Percentiles rank a stretch among this genome's conserved stretches.
These are phyloP conservation scores for Lactarius hengduanensis DNA, from an alignment of 768 basidiomycete genomes.

Conservation along the genomic window DNA sequence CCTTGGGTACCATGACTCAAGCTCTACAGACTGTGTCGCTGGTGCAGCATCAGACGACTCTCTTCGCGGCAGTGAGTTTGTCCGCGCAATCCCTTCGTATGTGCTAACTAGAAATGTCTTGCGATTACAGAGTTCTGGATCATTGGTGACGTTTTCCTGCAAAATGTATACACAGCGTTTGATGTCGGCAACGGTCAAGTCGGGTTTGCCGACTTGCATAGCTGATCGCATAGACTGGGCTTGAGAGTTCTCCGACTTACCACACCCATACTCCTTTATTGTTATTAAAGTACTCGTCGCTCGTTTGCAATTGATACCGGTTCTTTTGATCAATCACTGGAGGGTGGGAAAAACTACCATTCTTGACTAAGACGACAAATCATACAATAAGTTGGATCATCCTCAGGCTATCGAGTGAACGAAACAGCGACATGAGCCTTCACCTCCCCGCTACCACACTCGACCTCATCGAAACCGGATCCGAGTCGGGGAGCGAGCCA, in stretches of 20 bases:
- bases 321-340: neutral
- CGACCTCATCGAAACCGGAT: conserved; percentile 2
- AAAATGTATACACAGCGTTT: conserved; percentile 16
- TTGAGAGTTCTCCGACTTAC: neutral
- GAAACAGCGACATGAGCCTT: conserved; percentile 15
- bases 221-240: neutral
- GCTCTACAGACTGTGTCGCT: conserved; percentile 26
- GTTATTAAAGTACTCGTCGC: neutral
- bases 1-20: conserved; percentile 32
- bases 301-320: neutral
- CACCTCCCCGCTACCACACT: conserved; percentile 21
- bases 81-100: neutral
- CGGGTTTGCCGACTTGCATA: conserved; percentile 23
- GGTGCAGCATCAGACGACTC: conserved; percentile 20
- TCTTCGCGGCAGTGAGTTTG: conserved; percentile 2
- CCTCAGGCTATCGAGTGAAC: neutral
- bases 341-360: neutral
- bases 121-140: conserved; percentile 9
- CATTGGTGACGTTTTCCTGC: conserved; percentile 16
- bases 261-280: neutral
- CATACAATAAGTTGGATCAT: neutral
- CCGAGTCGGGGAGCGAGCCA: conserved; percentile 4
- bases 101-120: neutral
- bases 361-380: neutral
- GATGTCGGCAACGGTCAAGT: conserved; percentile 22